Conservation (phyloP, 2,329 filamentous ascomycete species). For the Rutstroemia sp. region DNA sequence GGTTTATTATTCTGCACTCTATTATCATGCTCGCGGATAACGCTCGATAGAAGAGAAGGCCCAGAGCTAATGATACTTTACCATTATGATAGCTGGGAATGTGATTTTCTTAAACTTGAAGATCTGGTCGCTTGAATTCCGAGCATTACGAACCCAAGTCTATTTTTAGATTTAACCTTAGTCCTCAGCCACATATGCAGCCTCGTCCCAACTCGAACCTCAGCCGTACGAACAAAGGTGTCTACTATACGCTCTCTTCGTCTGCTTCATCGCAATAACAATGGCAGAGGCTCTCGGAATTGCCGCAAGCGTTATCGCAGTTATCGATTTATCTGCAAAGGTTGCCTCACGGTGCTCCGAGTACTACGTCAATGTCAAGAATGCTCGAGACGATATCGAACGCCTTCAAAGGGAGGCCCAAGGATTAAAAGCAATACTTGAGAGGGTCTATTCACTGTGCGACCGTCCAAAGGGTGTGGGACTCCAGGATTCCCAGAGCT, state of each 20-base stretch:
- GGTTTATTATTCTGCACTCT: no score
- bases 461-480: constrained; percentile 22
- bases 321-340: constrained; percentile 33
- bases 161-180: no score
- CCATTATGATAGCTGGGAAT: no score
- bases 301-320: constrained; percentile 32
- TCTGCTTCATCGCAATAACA: constrained; percentile 9
- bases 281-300: constrained; percentile 24
- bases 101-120: no score
- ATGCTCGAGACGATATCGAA: constrained; percentile 25
- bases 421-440: constrained; percentile 23
- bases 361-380: constrained; percentile 26
- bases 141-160: no score
- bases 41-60: no score
- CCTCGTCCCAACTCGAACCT: constrained; percentile 5
- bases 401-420: constrained; percentile 27
- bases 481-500: constrained; percentile 24
- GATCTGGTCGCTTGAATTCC: no score
- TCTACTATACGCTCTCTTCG: constrained; percentile 10
- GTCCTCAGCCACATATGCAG: no score
- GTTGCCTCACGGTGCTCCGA: constrained; percentile 30
- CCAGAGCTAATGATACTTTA: no score
- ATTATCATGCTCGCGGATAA: no score
- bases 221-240: constrained; percentile 27
- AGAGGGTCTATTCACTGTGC: constrained; percentile 24